Conservation (phyloP, 73 alveolate genomes). For the Paraurostyla sp. region DNA sequence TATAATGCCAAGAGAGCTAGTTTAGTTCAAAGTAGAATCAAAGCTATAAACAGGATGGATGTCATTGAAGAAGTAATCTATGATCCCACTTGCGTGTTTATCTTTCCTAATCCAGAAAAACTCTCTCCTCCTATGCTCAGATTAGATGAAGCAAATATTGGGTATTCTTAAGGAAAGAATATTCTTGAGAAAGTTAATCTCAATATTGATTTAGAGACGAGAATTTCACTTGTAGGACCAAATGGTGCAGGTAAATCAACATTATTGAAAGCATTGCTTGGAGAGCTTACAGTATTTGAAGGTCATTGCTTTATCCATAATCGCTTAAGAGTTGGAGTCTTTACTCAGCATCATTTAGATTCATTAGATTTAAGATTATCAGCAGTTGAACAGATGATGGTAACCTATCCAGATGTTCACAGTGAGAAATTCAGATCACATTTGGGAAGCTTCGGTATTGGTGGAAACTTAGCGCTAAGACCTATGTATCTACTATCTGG, state of each 20-base stretch:
- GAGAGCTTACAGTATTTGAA: conserved; percentile 84
- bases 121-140: conserved; percentile 97
- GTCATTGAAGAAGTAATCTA: conserved; percentile 96
- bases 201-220: conserved; percentile 97
- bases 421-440: conserved; percentile 96
- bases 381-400: conserved; percentile 97
- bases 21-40: conserved; percentile 97
- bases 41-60: conserved; percentile 95
- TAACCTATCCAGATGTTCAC: conserved; percentile 87
- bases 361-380: conserved; percentile 93
- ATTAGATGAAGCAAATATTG: conserved; percentile 95
- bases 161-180: conserved; percentile 85
- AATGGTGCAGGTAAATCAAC: conserved; percentile 99
- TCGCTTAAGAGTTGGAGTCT: conserved; percentile 92
- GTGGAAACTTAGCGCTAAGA: conserved; percentile 95
- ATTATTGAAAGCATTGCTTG: conserved; percentile 96
- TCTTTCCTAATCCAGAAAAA: conserved; percentile 98
- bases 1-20: conserved; percentile 99
- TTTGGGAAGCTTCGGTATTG: conserved; percentile 96
- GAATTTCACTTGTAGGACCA: conserved; percentile 99
- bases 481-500: conserved; percentile 98
- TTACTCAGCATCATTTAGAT: conserved; percentile 98
- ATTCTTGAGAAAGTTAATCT: conserved; percentile 93
- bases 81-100: conserved; percentile 99
- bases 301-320: conserved; percentile 85